Base-by-base conservation (phyloP, 495 filamentous ascomycete species). In the Lasiosphaeria miniovina region DNA sequence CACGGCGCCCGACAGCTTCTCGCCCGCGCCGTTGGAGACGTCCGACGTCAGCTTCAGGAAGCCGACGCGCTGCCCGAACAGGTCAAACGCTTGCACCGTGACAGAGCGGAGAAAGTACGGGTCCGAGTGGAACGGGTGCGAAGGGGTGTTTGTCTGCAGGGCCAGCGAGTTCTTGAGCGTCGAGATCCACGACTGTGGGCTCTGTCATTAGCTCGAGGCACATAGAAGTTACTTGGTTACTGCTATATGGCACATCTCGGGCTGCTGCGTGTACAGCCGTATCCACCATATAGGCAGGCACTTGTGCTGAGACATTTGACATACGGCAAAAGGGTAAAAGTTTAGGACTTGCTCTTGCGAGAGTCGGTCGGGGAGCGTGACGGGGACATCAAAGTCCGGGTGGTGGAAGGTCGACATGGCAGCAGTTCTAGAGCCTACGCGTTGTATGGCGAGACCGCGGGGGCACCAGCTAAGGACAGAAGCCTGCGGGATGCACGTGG, bases 11-110 rank as follows among this genome's bases (percentile, higher is more conserved):
- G 91, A 90, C 4, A 96, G 81, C 49, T 68, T 76, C 65, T 90
- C 87, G 7, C 85, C 86, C 6, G 68, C 65, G 5, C 72, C 65
- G 68, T 90, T 94, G 14, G 80, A 78, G 1, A 96, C 78, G 11
- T 82, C 75, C 4, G 88, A 83, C 36, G 80, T 81, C 7, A 96
- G 69, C 61, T 95, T 95, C 17, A 96, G 58, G 68, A 96, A 96
- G 9, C 92, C 91, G 24, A 93, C 66, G 8, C 86, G 77, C 3
- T 65, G 69, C 49, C 85, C 85, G 62, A 91, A 95, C 36, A 84
- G 82, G 75, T 93, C 90, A 59, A 84, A 84, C 32, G 88, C 73
- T 67, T 95, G 90, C 62, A 96, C 76, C 3, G 85, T 82, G 61
- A 96, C 85, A 53, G 76, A 76, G 50, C 82, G 83, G 5, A 96